Conservation (phyloP, 768 basidiomycete genomes). For the Sarcodon sp. region DNA sequence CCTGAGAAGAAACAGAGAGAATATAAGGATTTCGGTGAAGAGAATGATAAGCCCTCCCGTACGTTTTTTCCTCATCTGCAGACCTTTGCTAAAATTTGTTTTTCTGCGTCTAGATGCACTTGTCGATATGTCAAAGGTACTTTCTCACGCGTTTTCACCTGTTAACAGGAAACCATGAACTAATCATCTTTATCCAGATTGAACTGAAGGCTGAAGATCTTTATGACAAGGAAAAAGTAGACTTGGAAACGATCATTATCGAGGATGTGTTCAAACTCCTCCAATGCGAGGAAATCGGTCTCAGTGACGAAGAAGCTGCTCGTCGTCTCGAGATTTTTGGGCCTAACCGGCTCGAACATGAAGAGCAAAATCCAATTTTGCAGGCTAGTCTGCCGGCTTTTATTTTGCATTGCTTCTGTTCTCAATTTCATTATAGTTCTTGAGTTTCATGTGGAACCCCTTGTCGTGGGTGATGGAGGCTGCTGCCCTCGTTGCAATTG, state of each 20-base stretch:
- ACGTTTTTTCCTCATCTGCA: constrained; percentile 16
- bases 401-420: not conserved
- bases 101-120: constrained; percentile 47
- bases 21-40: constrained; percentile 78
- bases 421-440: constrained; percentile 37
- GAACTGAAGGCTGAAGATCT: constrained; percentile 88
- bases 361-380: constrained; percentile 85
- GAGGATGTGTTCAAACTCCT: constrained; percentile 95
- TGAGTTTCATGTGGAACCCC: constrained; percentile 99
- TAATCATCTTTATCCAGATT: constrained; percentile 29
- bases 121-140: constrained; percentile 73
- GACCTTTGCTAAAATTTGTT: not conserved
- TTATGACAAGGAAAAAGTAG: constrained; percentile 99
- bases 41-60: constrained; percentile 51
- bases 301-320: constrained; percentile 56
- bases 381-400: constrained; percentile 35
- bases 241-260: constrained; percentile 92
- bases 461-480: constrained; percentile 99
- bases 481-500: constrained; percentile 89
- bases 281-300: constrained; percentile 79
- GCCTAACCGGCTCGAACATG: constrained; percentile 86
- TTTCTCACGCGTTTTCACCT: not conserved
- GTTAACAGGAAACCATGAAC: not conserved
- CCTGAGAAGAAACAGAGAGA: constrained; percentile 53
- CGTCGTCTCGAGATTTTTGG: constrained; percentile 91